These are phyloP conservation scores for Yamadazyma sp. DNA, from an alignment of 805 yeast species.

Conservation along the genomic window DNA sequence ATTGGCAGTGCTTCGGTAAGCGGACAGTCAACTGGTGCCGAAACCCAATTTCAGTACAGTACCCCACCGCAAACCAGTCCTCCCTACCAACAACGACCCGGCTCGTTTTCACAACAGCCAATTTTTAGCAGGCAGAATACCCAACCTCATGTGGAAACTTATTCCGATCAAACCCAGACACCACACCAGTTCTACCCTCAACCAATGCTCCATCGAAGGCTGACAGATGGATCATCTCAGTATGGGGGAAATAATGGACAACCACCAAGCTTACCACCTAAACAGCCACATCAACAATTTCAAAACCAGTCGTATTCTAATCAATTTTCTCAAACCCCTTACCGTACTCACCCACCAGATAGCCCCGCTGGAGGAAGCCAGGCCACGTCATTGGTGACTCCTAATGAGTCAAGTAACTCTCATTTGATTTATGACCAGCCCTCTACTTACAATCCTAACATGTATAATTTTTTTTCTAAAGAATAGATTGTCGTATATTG, in stretches of 20 bases:
- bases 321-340: no score
- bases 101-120: no score
- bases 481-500: no score
- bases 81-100: no score
- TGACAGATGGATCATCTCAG: constrained; percentile 4
- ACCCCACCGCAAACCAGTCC: no score
- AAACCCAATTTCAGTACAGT: background rate
- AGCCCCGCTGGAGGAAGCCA: no score
- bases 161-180: no score
- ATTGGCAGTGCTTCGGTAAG: background rate
- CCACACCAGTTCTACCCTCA: constrained; percentile 7
- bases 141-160: no score
- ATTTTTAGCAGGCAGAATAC: no score
- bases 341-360: no score
- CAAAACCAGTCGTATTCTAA: no score
- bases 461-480: constrained; percentile 43
- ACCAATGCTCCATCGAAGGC: constrained; percentile 8
- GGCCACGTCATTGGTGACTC: no score
- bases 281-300: constrained; percentile 9
- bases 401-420: background rate
- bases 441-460: constrained; percentile 47
- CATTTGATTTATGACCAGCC: constrained; percentile 36
- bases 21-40: background rate
- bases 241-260: constrained; percentile 9
- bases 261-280: constrained; percentile 15